Conservation (phyloP, 345 rosid species). For the Mallotus nudiflorus region DNA sequence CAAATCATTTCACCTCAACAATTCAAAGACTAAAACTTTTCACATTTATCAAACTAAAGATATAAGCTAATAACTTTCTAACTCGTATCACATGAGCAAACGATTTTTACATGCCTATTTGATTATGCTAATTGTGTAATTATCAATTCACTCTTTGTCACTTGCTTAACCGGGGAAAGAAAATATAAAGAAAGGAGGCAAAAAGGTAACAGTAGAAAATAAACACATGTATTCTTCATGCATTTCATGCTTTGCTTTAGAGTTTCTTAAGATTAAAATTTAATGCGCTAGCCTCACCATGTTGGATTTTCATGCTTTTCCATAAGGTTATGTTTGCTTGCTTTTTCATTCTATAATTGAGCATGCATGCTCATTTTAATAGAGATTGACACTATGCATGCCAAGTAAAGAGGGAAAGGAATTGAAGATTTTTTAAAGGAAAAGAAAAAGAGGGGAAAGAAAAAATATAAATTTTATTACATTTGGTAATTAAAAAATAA, state of each 20-base stretch:
- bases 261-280: background rate
- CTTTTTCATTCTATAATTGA: conserved; percentile 23
- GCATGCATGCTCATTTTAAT: conserved; percentile 19
- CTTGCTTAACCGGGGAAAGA: background rate
- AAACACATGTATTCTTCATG: background rate
- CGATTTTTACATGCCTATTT: background rate
- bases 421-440: too few species aligned
- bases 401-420: too few species aligned
- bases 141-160: background rate
- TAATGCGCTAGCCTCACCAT: background rate
- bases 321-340: too few species aligned
- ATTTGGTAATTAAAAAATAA: too few species aligned
- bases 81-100: background rate
- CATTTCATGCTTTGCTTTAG: background rate
- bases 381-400: conserved; percentile 3
- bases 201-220: background rate
- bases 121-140: background rate
- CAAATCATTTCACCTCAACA: too few species aligned
- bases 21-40: too few species aligned
- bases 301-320: background rate
- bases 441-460: too few species aligned
- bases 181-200: background rate
- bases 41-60: too few species aligned
- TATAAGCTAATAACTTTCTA: too few species aligned
- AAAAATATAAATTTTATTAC: too few species aligned